Conservation (phyloP, 441 rosid genomes). For the Gossypium davidsonii region DNA sequence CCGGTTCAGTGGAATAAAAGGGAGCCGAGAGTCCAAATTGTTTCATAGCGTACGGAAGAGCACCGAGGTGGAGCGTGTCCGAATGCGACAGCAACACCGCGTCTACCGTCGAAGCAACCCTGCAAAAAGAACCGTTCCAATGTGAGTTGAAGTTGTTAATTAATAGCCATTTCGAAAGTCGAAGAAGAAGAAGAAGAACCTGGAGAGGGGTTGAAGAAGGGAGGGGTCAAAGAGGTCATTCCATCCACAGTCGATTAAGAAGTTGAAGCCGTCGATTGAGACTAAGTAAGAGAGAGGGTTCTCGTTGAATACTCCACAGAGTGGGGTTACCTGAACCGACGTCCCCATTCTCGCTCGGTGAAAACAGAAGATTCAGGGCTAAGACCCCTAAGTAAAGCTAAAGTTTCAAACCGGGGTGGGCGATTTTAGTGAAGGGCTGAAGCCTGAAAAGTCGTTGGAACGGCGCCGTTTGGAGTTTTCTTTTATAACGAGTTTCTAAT, state of each 20-base stretch:
- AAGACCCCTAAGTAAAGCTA: background rate
- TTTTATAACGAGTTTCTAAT: background rate
- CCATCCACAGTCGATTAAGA: conserved; percentile 95
- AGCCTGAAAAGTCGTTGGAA: background rate
- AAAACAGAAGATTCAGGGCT: background rate
- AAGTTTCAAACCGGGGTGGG: background rate
- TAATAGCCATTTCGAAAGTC: background rate
- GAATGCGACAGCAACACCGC: conserved; percentile 87
- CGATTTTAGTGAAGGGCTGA: background rate
- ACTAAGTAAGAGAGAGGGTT: conserved; percentile 84
- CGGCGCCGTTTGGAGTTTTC: background rate
- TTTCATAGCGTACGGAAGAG: conserved; percentile 87
- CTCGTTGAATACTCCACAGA: conserved; percentile 88
- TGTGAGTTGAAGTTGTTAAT: background rate
- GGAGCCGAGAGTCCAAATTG: conserved; percentile 85
- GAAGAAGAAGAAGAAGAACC: conserved; percentile 21
- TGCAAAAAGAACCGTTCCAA: conserved; percentile 24
- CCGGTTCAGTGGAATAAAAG: conserved; percentile 83
- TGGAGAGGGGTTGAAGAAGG: conserved; percentile 83
- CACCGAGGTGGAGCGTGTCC: conserved; percentile 89
- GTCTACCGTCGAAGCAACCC: conserved; percentile 78
- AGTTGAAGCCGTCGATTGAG: conserved; percentile 80
- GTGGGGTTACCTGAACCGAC: conserved; percentile 76
- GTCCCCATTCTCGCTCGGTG: conserved; percentile 56
- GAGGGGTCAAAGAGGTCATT: conserved; percentile 85